Evolutionary conservation across 129 eudicot species (phyloP).

Genomic region (Arctium minus): DNA sequence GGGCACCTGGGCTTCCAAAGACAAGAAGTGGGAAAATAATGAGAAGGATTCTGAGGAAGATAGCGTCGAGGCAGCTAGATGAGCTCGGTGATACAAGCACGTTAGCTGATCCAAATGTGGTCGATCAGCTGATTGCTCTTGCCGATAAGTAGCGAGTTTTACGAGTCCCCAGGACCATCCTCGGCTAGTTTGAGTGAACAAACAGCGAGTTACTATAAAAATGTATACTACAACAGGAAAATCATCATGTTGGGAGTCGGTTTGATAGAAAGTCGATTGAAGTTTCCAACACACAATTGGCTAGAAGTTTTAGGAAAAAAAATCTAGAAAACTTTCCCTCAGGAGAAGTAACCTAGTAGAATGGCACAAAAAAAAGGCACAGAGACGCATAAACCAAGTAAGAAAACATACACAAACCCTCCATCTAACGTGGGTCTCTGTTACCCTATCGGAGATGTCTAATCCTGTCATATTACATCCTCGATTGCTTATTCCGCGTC

Average conservation of each 20-base stretch:
- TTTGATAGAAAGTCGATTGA: neutral
- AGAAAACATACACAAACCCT: too few species aligned
- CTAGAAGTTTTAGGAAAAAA: too few species aligned
- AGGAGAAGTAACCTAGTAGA: too few species aligned
- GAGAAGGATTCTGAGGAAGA: slow-evolving; percentile 92
- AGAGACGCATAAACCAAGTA: too few species aligned
- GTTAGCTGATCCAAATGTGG: slow-evolving; percentile 84
- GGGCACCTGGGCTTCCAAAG: slow-evolving; percentile 98
- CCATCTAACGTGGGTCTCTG: too few species aligned
- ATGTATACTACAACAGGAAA: neutral
- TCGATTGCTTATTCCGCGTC: too few species aligned
- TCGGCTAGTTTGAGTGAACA: neutral
- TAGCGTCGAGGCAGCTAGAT: slow-evolving; percentile 79
- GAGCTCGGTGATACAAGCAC: slow-evolving; percentile 99
- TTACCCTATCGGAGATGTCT: too few species aligned
- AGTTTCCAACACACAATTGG: neutral
- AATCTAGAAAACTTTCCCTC: too few species aligned
- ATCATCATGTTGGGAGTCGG: slow-evolving; percentile 11
- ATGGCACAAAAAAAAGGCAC: too few species aligned
- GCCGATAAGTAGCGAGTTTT: slow-evolving; percentile 35
- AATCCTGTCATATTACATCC: too few species aligned
- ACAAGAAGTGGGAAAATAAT: slow-evolving; percentile 96
- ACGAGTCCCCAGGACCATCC: neutral
- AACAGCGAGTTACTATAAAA: neutral
- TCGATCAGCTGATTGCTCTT: slow-evolving; percentile 83